phyloP scores from a whole-genome alignment of 2,329 filamentous ascomycete species.

The Botryosphaeria dothidea region DNA sequence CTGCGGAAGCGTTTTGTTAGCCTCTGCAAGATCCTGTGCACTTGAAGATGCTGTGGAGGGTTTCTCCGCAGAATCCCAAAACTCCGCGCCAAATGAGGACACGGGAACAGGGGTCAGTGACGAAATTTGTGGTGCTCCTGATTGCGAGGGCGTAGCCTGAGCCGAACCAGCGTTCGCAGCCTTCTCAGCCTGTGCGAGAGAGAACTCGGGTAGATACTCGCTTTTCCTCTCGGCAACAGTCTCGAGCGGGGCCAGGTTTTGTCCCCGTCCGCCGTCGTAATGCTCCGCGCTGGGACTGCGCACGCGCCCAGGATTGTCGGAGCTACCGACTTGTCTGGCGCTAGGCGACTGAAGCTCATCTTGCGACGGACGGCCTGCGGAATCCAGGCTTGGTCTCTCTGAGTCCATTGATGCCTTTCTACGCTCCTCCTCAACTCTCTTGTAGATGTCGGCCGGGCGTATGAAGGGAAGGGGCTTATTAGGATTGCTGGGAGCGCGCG shows the following conservation, averaged over 20 bases:
- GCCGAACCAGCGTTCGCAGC: slow-evolving; percentile 1
- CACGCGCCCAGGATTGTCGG: slow-evolving; percentile 15
- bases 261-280: not conserved
- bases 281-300: not conserved
- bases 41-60: slow-evolving; percentile 5
- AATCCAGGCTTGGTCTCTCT: slow-evolving; percentile 58
- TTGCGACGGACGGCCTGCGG: slow-evolving; percentile 36
- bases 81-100: slow-evolving; percentile 31
- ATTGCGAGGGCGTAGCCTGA: not conserved
- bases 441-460: slow-evolving; percentile 76
- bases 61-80: slow-evolving; percentile 25
- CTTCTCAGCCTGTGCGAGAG: not conserved
- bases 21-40: slow-evolving; percentile 8
- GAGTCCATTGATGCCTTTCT: slow-evolving; percentile 60
- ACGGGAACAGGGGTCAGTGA: slow-evolving; percentile 27
- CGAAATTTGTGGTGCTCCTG: not conserved
- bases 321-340: slow-evolving; percentile 15
- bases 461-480: slow-evolving; percentile 64
- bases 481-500: slow-evolving; percentile 32
- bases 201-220: slow-evolving; percentile 56
- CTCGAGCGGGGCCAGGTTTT: slow-evolving; percentile 43
- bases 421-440: slow-evolving; percentile 67
- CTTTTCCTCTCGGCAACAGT: slow-evolving; percentile 60
- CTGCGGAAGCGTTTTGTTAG: not conserved
- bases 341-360: slow-evolving; percentile 19